A percentile compares a stretch with the other conserved stretches of the same genome.
phyloP scores from a whole-genome alignment of 2,329 filamentous ascomycete genomes.

The Colletotrichum incanum region DNA sequence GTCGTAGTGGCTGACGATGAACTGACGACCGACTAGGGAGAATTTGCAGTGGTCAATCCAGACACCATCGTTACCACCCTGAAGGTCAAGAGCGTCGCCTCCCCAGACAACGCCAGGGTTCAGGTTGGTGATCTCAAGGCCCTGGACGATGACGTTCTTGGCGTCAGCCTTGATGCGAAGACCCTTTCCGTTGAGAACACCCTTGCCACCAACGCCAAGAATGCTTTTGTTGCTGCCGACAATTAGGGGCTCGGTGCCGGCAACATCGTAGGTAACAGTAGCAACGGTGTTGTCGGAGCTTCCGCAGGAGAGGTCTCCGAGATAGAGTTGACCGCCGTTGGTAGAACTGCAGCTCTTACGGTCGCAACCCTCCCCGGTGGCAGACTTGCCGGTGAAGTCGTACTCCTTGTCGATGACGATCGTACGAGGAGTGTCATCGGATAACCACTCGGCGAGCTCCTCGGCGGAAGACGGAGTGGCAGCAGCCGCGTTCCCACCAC shows the following conservation, averaged over 20 bases:
- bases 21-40: conserved; percentile 59
- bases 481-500: conserved; percentile 64
- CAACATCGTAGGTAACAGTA: conserved; percentile 50
- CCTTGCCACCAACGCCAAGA: conserved; percentile 46
- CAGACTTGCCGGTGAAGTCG: conserved; percentile 48
- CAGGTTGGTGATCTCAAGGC: conserved; percentile 62
- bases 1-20: conserved; percentile 56
- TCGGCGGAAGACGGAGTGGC: conserved; percentile 59
- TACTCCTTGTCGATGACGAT: conserved; percentile 49
- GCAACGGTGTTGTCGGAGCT: conserved; percentile 44
- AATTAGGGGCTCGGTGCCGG: conserved; percentile 45
- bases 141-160: conserved; percentile 67
- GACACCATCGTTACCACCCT: conserved; percentile 50
- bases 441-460: conserved; percentile 57
- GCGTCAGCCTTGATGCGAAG: conserved; percentile 60
- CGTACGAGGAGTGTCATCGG: conserved; percentile 48
- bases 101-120: conserved; percentile 59
- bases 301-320: conserved; percentile 34
- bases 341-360: conserved; percentile 44
- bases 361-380: conserved; percentile 48
- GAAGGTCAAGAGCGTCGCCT: conserved; percentile 51
- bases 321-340: conserved; percentile 48
- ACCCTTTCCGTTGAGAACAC: conserved; percentile 55
- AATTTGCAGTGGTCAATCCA: conserved; percentile 57
- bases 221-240: conserved; percentile 52